Conservation (phyloP, 176 grass and related monocot genomes). For the Cocos nucifera region DNA sequence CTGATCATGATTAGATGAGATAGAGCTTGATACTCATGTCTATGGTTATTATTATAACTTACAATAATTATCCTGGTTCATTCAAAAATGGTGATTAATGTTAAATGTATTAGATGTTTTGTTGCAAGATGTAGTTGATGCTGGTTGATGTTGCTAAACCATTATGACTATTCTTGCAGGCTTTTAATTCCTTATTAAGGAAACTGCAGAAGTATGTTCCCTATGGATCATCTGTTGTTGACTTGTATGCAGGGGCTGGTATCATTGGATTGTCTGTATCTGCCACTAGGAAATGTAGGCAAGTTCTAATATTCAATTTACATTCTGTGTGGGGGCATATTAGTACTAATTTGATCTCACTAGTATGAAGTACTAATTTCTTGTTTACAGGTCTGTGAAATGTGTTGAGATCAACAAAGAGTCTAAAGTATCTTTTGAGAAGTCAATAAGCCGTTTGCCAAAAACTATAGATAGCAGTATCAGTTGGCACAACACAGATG, state of each 20-base stretch:
- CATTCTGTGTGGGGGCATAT: background rate
- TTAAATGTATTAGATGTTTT: too few species aligned
- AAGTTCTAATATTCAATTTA: slow-evolving; percentile 15
- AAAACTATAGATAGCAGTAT: slow-evolving; percentile 60
- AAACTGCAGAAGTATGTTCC: slow-evolving; percentile 89
- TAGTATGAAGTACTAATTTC: slow-evolving; percentile 5
- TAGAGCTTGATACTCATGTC: too few species aligned
- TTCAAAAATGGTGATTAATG: too few species aligned
- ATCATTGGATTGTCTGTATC: slow-evolving; percentile 80
- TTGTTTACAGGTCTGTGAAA: slow-evolving; percentile 73
- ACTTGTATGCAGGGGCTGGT: slow-evolving; percentile 87
- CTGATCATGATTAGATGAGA: too few species aligned
- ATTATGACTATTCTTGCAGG: slow-evolving; percentile 20
- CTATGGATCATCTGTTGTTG: slow-evolving; percentile 86
- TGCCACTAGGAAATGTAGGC: slow-evolving; percentile 79
- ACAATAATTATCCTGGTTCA: too few species aligned
- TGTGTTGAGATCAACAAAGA: slow-evolving; percentile 98
- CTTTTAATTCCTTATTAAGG: slow-evolving; percentile 78
- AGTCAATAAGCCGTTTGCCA: slow-evolving; percentile 68
- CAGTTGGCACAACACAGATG: slow-evolving; percentile 94
- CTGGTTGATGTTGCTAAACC: too few species aligned
- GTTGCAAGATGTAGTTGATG: too few species aligned
- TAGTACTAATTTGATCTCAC: too few species aligned
- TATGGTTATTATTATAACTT: too few species aligned
- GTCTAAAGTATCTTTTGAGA: slow-evolving; percentile 83